These are phyloP conservation scores for Boletus coccyginus DNA, from an alignment of 768 basidiomycete species.

Conservation along the genomic window DNA sequence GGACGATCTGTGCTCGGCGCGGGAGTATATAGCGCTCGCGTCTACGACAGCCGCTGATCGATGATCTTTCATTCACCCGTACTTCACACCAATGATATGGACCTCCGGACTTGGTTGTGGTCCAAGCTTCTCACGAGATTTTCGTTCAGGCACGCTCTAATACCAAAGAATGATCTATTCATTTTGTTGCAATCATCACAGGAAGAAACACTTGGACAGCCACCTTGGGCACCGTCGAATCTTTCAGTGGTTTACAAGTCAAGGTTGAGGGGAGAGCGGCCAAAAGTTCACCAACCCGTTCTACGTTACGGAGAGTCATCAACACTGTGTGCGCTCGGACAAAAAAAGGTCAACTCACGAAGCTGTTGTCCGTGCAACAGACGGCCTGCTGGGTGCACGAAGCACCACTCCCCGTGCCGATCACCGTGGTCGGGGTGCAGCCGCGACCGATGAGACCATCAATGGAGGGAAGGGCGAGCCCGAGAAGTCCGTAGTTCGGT, in stretches of 20 bases:
- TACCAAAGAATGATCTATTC: neutral
- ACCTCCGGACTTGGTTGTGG: too few species aligned
- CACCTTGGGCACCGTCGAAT: too few species aligned
- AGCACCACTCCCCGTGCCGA: neutral
- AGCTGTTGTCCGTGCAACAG: slow-evolving; percentile 14
- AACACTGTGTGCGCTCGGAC: neutral
- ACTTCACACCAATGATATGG: neutral
- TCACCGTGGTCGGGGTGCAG: slow-evolving; percentile 1
- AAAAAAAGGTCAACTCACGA: neutral
- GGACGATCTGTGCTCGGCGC: too few species aligned
- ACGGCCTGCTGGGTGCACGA: slow-evolving; percentile 13
- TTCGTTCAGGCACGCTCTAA: neutral
- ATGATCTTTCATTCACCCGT: neutral
- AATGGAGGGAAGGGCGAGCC: neutral
- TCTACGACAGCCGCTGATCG: too few species aligned
- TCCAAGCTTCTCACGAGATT: neutral
- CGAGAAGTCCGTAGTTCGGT: neutral
- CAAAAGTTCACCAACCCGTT: slow-evolving; percentile 10
- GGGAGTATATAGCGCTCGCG: neutral
- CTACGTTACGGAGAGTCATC: neutral
- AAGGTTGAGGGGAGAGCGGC: slow-evolving; percentile 15
- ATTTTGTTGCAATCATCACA: too few species aligned
- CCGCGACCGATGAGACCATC: slow-evolving; percentile 1
- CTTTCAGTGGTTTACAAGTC: neutral
- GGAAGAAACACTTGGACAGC: too few species aligned